Evolutionary conservation across 2,329 filamentous ascomycete genomes (phyloP), one percentile per base, ranked within the genome.

Genomic region (Triangularia verruculosa): DNA sequence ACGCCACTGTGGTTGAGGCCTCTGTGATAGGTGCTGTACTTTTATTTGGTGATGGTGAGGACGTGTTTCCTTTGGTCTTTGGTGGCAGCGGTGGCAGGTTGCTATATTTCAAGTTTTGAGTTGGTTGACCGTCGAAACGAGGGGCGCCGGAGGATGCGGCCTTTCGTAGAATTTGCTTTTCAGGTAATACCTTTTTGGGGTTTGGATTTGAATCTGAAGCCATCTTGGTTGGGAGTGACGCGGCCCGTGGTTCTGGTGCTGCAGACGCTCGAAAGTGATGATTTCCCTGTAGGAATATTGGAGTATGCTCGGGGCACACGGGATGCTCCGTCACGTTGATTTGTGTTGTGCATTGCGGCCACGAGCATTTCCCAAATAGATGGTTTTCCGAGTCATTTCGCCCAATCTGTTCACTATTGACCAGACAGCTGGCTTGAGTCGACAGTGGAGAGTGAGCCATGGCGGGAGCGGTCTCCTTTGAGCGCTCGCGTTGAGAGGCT

Each of bases 161-260:
- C 61, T 69, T 70, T 25, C 69, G 69, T 13, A 43, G 61, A 22
- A 7, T 22, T 64, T 39, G 60, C 12, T 61, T 63, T 28, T 67
- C 65, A 3, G 57, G 47, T 27, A 66, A 55, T 20, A 64, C 39
- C 57, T 70, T 69, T 24, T 56, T 64, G 20, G 62, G 51, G 17
- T 65, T 67, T 30, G 59, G 9, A 12, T n/a, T 51, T 22, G 9
- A 20, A 13, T 39, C 20, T 59, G 13, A 12, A 60, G 22, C 43
- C 47, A 30, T 6, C 4, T 34, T 30, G 47, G 15, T 28, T 13
- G 39, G 39, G 5, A 22, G 22, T 28, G 20, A 13, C 25, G 30
- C 11, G 17, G 43, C 30, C 53, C 22, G 25, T 32, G n/a, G 59
- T 12, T 47, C 32, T 34, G 30, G 17, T 56, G 55, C 28, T 11